Evolutionary conservation across 495 filamentous ascomycete species (phyloP).

Genomic region (Penicillium herquei): DNA sequence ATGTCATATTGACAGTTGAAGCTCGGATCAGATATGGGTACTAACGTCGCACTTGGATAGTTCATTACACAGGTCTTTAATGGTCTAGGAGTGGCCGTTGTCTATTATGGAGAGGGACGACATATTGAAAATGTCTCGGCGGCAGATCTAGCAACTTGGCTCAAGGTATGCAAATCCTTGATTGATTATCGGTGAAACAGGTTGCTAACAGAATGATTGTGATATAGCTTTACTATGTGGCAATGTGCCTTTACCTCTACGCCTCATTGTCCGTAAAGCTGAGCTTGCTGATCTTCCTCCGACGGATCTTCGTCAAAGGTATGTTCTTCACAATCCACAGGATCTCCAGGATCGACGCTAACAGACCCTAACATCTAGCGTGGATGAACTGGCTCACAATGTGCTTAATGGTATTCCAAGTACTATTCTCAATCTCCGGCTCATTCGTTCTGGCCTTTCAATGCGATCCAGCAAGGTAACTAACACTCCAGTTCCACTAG

Average conservation of each 20-base stretch:
- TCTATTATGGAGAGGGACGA: slow-evolving; percentile 4
- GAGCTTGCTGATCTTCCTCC: slow-evolving; percentile 4
- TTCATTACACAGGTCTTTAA: slow-evolving; percentile 5
- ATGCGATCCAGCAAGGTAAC: slow-evolving; percentile 8
- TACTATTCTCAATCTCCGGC: slow-evolving; percentile 4
- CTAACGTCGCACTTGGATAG: neutral
- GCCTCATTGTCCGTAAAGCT: slow-evolving; percentile 4
- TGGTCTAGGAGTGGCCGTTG: slow-evolving; percentile 1
- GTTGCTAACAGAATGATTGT: neutral
- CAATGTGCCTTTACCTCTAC: slow-evolving; percentile 8
- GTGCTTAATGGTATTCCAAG: slow-evolving; percentile 5
- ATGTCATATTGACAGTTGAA: neutral
- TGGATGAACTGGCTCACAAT: slow-evolving; percentile 9
- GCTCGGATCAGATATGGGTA: neutral
- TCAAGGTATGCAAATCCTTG: neutral
- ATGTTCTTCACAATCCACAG: neutral
- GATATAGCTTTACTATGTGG: slow-evolving; percentile 4
- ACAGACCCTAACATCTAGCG: neutral
- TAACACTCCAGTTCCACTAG: neutral
- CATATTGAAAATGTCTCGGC: neutral
- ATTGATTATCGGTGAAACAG: neutral
- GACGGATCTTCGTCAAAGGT: slow-evolving; percentile 7
- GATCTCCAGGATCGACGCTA: neutral
- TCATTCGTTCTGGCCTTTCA: slow-evolving; percentile 5
- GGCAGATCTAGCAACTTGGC: neutral